A percentile compares a stretch with the other conserved stretches of the same genome.
phyloP scores from a whole-genome alignment of 2,329 filamentous ascomycete genomes.

The Coniochaeta prunicola region DNA sequence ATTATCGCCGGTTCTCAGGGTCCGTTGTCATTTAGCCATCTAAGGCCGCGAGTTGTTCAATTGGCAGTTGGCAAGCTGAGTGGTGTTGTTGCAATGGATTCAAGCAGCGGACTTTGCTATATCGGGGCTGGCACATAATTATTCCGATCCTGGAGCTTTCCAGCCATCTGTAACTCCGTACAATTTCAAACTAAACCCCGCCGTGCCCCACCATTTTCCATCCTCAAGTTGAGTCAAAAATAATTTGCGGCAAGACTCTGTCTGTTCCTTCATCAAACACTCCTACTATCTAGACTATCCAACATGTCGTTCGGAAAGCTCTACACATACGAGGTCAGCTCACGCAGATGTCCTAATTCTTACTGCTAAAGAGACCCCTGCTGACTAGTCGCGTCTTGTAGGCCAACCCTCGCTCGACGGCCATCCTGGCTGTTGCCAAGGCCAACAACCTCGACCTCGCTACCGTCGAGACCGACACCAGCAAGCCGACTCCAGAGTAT shows the following conservation, averaged over 20 bases:
- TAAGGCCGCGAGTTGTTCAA: background rate
- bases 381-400: constrained; percentile 30
- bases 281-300: constrained; percentile 14
- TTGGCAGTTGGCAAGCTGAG: background rate
- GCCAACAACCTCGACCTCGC: constrained; percentile 93
- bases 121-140: background rate
- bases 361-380: background rate
- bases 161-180: background rate
- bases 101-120: background rate
- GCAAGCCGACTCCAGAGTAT: constrained; percentile 67
- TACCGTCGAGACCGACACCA: constrained; percentile 63
- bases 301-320: constrained; percentile 94
- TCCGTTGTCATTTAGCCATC: background rate
- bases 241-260: background rate
- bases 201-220: constrained; percentile 1
- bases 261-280: constrained; percentile 8
- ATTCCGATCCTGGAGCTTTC: background rate
- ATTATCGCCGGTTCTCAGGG: constrained; percentile 11
- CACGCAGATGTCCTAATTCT: background rate
- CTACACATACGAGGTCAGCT: constrained; percentile 72
- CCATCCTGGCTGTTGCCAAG: constrained; percentile 91
- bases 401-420: constrained; percentile 84
- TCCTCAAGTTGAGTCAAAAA: background rate
- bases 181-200: constrained; percentile 1
- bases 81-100: background rate